Conservation (phyloP, 176 grass and related monocot species). For the Pontederia crassipes region DNA sequence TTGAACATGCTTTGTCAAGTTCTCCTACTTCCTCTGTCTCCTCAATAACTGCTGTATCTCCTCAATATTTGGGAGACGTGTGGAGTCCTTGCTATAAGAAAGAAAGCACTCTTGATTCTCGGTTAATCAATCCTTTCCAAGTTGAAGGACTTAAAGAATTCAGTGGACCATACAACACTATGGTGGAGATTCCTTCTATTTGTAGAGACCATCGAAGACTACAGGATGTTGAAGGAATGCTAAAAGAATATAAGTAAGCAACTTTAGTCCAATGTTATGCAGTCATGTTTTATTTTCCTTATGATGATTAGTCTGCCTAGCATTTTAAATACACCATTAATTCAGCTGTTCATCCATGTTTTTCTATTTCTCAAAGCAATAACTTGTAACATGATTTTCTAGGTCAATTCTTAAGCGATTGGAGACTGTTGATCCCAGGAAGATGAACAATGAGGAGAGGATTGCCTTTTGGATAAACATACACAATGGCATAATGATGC, state of each 20-base stretch:
- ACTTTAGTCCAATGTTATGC: not conserved
- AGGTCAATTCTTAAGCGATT: constrained; percentile 7
- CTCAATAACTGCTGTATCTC: constrained; percentile 47
- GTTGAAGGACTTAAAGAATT: constrained; percentile 19
- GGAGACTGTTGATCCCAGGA: constrained; percentile 15
- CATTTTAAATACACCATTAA: no score
- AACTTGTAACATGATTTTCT: not conserved
- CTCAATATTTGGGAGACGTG: constrained; percentile 26
- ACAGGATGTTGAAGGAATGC: constrained; percentile 10
- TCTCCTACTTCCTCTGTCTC: constrained; percentile 37
- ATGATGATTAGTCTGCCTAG: not conserved
- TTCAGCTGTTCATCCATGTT: not conserved
- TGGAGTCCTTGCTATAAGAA: constrained; percentile 45
- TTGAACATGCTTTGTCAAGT: constrained; percentile 27
- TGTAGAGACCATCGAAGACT: not conserved
- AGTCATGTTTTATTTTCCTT: not conserved
- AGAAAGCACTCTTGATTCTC: constrained; percentile 14
- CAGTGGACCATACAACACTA: constrained; percentile 11
- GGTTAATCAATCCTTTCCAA: constrained; percentile 11
- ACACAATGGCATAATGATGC: constrained; percentile 20
- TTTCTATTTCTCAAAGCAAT: not conserved
- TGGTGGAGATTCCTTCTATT: constrained; percentile 14
- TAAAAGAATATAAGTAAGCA: constrained; percentile 10
- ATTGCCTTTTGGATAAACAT: constrained; percentile 23
- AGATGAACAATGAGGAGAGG: constrained; percentile 14